Base-by-base conservation (phyloP, 1,284 basidiomycete species). In the Trichosporon faecale region DNA sequence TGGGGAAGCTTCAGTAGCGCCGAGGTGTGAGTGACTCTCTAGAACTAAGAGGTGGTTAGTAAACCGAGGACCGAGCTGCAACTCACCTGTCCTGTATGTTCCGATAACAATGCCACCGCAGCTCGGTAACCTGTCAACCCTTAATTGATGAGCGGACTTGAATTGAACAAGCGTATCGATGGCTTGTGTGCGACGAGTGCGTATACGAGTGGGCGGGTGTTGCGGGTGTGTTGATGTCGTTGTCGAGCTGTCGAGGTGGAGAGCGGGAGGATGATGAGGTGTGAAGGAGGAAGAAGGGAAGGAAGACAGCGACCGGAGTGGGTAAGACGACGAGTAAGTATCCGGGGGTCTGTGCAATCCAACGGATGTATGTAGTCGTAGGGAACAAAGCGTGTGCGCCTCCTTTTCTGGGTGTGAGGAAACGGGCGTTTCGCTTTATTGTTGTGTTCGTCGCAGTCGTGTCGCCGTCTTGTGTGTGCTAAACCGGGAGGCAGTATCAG, bases 311-410 rank as follows among this genome's bases (percentile, higher is more conserved):
- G 64, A 44, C 40, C 37, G 25, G 40, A 46, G 63, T 33, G 57
- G 57, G 57, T 61, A 31, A 61, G 57, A 61, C 57, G 57, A 31
- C 57, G 57, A 61, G 57, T 31, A 31, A 29, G 57, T 61, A 61
- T 31, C 57, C 57, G 57, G 57, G 27, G 57, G 57, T 61, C 57
- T 61, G 57, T 61, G 57, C 57, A 29, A 61, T 61, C 29, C 27
- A 61, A 61, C 27, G 57, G 57, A n/a, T n/a, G 57, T 64, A 25
- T 64, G 40, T 65, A 35, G 40, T n/a, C 57, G 57, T n/a, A 65
- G 64, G 40, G 37, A 65, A 65, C 37, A 44, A 65, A 27, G 40
- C 37, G 64, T 27, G 37, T 44, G 64, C 64, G 64, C 37, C 18
- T 66, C 44, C 46, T 27, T 40, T 52, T 46, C 44, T 46, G 37